These are phyloP conservation scores for Rhexocercosporidium sp. DNA, from an alignment of 2,329 filamentous ascomycete species.

Conservation along the genomic window DNA sequence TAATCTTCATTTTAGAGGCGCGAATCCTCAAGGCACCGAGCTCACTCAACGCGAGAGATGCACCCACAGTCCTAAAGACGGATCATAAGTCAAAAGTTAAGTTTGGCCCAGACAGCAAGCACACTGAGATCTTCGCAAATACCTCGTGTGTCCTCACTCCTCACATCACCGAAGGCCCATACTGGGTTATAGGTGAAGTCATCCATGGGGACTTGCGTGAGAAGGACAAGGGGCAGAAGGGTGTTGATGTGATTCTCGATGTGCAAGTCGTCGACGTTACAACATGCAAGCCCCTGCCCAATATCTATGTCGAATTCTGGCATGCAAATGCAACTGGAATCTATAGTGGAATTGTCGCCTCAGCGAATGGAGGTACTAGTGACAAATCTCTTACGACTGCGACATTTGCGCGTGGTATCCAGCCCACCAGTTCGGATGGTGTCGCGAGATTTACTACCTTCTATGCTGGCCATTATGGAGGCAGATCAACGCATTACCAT, in stretches of 20 bases:
- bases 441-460: not conserved
- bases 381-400: not conserved
- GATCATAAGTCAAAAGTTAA: not conserved
- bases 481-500: not conserved
- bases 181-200: not conserved
- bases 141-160: not conserved
- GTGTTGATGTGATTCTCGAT: not conserved
- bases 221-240: not conserved
- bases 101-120: not conserved
- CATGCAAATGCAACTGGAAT: not conserved
- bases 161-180: not conserved
- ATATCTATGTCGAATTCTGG: not conserved
- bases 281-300: not conserved
- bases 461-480: not conserved
- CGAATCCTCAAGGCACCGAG: not conserved
- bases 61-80: not conserved
- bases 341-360: not conserved
- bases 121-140: not conserved
- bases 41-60: not conserved
- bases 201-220: not conserved
- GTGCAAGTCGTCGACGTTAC: not conserved
- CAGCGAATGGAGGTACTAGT: not conserved
- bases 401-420: not conserved
- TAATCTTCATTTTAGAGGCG: not conserved
- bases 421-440: not conserved